Conservation (phyloP, 371 early-diverging fungal species). For the Rhizomucor miehei region DNA sequence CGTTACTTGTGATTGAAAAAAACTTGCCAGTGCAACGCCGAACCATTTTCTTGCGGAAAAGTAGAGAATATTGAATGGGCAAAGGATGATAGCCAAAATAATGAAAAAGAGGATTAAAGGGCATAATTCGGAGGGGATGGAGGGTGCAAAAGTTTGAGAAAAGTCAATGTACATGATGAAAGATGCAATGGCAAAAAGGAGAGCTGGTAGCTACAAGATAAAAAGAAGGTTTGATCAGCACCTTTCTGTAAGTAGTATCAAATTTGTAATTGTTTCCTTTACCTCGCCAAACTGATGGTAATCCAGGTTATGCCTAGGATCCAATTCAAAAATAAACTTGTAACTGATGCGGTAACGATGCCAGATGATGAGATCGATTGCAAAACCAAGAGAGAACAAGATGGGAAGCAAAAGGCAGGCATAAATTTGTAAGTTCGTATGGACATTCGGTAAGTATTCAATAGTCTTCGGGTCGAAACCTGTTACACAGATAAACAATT, state of each 20-base stretch:
- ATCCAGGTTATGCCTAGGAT: conserved; percentile 73
- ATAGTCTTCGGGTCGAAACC: conserved; percentile 27
- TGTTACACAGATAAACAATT: neutral
- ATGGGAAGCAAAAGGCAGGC: conserved; percentile 65
- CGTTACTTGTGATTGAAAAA: neutral
- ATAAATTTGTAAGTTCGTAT: conserved; percentile 63
- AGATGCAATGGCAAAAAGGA: conserved; percentile 54
- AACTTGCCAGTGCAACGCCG: conserved; percentile 40
- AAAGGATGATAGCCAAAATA: conserved; percentile 51
- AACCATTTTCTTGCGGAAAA: conserved; percentile 75
- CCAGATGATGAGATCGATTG: conserved; percentile 73
- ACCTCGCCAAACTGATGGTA: conserved; percentile 72
- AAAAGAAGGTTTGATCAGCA: neutral
- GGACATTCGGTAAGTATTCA: conserved; percentile 25
- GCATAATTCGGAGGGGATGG: conserved; percentile 51
- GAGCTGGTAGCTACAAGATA: conserved; percentile 70
- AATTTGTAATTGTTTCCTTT: conserved; percentile 8
- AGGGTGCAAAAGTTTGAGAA: conserved; percentile 28
- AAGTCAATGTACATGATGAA: conserved; percentile 57
- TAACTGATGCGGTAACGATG: conserved; percentile 72
- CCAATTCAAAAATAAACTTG: conserved; percentile 84
- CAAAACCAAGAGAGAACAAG: conserved; percentile 63
- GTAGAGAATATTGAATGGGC: conserved; percentile 67
- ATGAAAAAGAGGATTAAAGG: conserved; percentile 54
- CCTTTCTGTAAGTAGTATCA: neutral